Evolutionary conservation across 495 filamentous ascomycete genomes (phyloP), one percentile per base, ranked within the genome.

Genomic region (Aspergillus biplanus): DNA sequence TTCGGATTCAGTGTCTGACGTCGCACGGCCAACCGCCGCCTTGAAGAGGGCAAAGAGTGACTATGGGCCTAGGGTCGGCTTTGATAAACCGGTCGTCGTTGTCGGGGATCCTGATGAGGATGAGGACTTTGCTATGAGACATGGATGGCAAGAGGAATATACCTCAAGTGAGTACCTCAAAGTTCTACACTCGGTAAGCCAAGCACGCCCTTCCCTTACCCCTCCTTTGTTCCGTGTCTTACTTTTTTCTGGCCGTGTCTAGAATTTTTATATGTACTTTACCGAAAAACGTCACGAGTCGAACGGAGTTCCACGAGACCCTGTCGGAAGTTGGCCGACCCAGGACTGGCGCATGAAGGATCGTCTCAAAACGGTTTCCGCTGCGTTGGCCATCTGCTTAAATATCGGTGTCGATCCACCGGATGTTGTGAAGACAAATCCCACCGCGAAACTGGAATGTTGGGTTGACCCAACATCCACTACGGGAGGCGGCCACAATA

Each of bases 371-470:
- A 99, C 95, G 0, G 93, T 98, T 21, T 96, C 92, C 4, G 95
- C 96, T 34, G 92, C 94, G 33, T 84, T 99, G 7, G 92, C 92
- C 0, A 86, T 99, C 35, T 99, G 95, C 73, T 80, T 99, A 61
- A 99, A 99, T 67, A 94, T 99, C 37, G 96, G 95, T 39, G 96
- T 98, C 34, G 95, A 99, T 67, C 95, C 95, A 16, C 95, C 95
- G 0, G 95, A 98, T 78, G 91, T 96, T 59, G 86, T 97, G 71
- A 95, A 96, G 78, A 97, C 95, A 9, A 93, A 87, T 63, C 95
- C 95, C 15, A 90, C 91, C 16, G 92, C 96, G 8, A 94, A 94
- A 70, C 82, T 97, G 12, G 95, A 99, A 80, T 96, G 94, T 62
- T 99, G 95, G 95, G 89, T 96, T 50, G 94, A 99, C 75, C 93